Conservation (phyloP, 1,284 basidiomycete species). For the Irpex rosettiformis region DNA sequence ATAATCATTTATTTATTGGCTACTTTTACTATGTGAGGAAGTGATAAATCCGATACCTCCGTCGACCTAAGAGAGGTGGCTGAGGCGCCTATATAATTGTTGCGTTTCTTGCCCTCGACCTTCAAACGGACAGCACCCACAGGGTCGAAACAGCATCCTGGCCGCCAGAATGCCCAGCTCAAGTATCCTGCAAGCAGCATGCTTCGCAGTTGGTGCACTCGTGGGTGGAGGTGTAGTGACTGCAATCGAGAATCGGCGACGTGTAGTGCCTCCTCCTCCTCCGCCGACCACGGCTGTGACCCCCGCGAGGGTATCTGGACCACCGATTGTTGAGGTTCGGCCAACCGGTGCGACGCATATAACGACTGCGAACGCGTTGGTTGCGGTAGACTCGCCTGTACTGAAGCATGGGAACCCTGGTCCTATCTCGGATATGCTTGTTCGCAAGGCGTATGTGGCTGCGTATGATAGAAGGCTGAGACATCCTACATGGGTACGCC, state of each 20-base stretch:
- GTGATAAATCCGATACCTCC: too few relatives aligned
- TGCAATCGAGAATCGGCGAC: slow-evolving; percentile 28
- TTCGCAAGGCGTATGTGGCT: slow-evolving; percentile 81
- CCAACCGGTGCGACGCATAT: slow-evolving; percentile 20
- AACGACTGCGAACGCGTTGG: slow-evolving; percentile 21
- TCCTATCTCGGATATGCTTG: slow-evolving; percentile 78
- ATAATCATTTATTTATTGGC: background rate
- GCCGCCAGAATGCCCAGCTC: slow-evolving; percentile 36
- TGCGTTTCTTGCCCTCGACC: background rate
- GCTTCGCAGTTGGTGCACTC: slow-evolving; percentile 68
- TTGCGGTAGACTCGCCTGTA: slow-evolving; percentile 32
- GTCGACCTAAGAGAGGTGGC: too few relatives aligned
- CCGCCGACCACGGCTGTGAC: slow-evolving; percentile 9
- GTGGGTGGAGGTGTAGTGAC: slow-evolving; percentile 66
- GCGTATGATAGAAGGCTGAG: slow-evolving; percentile 89
- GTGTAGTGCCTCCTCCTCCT: slow-evolving; percentile 10
- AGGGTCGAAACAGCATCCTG: too few relatives aligned
- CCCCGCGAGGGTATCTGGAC: slow-evolving; percentile 4
- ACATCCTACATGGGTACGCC: slow-evolving; percentile 88
- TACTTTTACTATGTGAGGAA: too few relatives aligned
- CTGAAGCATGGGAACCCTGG: slow-evolving; percentile 80
- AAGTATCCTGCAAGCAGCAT: slow-evolving; percentile 55
- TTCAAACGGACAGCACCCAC: background rate
- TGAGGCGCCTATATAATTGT: background rate
- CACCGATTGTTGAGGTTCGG: slow-evolving; percentile 25